Evolutionary conservation across 2,329 filamentous ascomycete genomes (phyloP).

Genomic region (Ophiostoma novo-ulmi): DNA sequence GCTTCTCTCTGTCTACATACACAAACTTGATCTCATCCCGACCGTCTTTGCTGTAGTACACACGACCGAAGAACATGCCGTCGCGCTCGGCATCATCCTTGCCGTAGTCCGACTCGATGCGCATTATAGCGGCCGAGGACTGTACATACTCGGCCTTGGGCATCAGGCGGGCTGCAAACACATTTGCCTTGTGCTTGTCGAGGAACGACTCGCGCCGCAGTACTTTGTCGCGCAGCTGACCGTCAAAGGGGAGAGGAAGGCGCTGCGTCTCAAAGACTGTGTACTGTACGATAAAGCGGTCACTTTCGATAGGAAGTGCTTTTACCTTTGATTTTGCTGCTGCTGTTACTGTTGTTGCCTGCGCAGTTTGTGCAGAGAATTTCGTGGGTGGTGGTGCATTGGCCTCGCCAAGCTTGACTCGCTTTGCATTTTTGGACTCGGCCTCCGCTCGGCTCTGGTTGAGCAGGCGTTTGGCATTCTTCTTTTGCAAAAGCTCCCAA

Average conservation of each 20-base stretch:
- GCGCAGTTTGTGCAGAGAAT: not conserved
- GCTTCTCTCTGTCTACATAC: not conserved
- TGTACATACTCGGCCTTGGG: conserved; percentile 10
- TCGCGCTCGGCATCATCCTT: not conserved
- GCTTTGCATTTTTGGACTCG: not conserved
- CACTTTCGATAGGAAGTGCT: not conserved
- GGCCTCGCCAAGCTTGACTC: not conserved
- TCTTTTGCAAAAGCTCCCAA: not conserved
- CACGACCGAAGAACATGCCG: conserved; percentile 1
- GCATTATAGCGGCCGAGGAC: not conserved
- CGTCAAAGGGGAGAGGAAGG: not conserved
- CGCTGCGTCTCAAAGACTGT: conserved; percentile 7
- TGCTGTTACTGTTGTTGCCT: not conserved
- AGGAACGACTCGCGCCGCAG: conserved; percentile 8
- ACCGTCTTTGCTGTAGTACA: not conserved
- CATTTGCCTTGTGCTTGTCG: conserved; percentile 12
- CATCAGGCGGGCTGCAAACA: conserved; percentile 2
- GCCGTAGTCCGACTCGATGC: not conserved
- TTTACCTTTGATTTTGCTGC: not conserved
- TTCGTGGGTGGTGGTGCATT: conserved; percentile 7
- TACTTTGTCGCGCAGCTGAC: conserved; percentile 7
- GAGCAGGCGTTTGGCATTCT: not conserved
- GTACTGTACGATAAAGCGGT: not conserved
- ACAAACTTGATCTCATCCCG: not conserved
- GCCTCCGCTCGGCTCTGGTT: not conserved